phyloP scores from a whole-genome alignment of 306 rosid species.

The Acacia melanoxylon region DNA sequence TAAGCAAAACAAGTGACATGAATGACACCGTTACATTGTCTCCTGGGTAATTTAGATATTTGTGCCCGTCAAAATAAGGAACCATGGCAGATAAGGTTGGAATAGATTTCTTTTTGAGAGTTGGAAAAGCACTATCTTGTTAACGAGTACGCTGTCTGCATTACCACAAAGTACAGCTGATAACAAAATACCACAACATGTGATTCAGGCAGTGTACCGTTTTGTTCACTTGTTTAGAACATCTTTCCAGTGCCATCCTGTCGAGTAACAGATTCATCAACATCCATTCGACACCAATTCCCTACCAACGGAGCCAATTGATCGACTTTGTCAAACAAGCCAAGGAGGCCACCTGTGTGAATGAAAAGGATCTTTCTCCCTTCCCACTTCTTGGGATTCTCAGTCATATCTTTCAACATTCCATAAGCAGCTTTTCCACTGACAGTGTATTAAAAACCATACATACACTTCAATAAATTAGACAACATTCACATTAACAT shows the following conservation, averaged over 20 bases:
- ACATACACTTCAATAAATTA: slow-evolving; percentile 14
- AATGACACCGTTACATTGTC: not conserved
- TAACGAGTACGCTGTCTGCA: slow-evolving; percentile 10
- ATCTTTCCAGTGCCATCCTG: slow-evolving; percentile 77
- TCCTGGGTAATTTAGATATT: too few species aligned
- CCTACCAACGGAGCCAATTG: slow-evolving; percentile 64
- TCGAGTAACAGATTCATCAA: slow-evolving; percentile 67
- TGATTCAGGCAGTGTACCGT: slow-evolving; percentile 11
- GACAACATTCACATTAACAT: not conserved
- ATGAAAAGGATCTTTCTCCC: slow-evolving; percentile 89
- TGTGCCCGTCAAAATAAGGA: not conserved
- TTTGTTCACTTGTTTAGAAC: slow-evolving; percentile 48
- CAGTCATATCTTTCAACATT: slow-evolving; percentile 70
- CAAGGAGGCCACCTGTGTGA: slow-evolving; percentile 93
- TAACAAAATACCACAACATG: slow-evolving; percentile 1
- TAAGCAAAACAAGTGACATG: not conserved
- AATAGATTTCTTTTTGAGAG: not conserved
- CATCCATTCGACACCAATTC: slow-evolving; percentile 80
- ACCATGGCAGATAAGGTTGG: not conserved
- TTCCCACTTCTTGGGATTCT: slow-evolving; percentile 89
- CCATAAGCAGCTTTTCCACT: slow-evolving; percentile 89
- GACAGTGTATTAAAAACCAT: slow-evolving; percentile 27
- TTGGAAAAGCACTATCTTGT: not conserved
- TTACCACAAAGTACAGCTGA: slow-evolving; percentile 4
- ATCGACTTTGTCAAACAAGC: slow-evolving; percentile 87